Percentiles rank a stretch among this genome's conserved stretches.
Evolutionary conservation across 2,329 filamentous ascomycete genomes (phyloP).

Genomic region (Ophiosphaerella korrae): DNA sequence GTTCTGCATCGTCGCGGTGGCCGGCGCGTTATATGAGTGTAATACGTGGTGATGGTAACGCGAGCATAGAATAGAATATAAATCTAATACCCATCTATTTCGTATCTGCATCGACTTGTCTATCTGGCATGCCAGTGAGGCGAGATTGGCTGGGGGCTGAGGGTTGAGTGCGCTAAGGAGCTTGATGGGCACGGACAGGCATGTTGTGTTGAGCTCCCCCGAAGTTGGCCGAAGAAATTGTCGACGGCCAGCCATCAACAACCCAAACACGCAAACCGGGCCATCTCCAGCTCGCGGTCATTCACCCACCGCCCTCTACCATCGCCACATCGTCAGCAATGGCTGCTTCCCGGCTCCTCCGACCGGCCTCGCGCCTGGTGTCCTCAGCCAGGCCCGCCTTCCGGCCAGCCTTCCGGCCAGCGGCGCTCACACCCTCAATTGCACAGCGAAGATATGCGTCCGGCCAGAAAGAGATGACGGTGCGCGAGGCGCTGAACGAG

Average conservation of each 20-base stretch:
- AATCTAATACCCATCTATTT: not conserved
- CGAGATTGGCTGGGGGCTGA: not conserved
- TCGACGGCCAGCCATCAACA: conserved; percentile 29
- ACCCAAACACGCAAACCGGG: conserved; percentile 22
- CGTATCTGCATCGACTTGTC: too few species aligned
- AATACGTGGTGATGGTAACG: conserved; percentile 36
- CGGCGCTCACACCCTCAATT: conserved; percentile 55
- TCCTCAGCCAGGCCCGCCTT: conserved; percentile 58
- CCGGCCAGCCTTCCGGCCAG: conserved; percentile 59
- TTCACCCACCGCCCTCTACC: conserved; percentile 23
- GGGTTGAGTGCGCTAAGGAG: not conserved
- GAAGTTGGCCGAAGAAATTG: conserved; percentile 29
- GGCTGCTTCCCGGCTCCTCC: conserved; percentile 66
- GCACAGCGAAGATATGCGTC: conserved; percentile 63
- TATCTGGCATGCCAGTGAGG: too few species aligned
- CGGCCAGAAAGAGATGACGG: conserved; percentile 87
- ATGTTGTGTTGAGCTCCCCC: conserved; percentile 16
- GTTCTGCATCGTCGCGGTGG: conserved; percentile 20
- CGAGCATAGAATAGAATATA: conserved; percentile 11
- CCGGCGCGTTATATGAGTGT: conserved; percentile 31
- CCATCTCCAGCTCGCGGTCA: conserved; percentile 32
- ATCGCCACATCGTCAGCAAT: conserved; percentile 46
- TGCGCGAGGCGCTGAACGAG: conserved; percentile 96
- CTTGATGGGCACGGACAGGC: conserved; percentile 11
- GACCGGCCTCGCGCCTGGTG: conserved; percentile 67